Base-by-base conservation (phyloP, 805 yeast species). In the Hyphopichia homilentoma region DNA sequence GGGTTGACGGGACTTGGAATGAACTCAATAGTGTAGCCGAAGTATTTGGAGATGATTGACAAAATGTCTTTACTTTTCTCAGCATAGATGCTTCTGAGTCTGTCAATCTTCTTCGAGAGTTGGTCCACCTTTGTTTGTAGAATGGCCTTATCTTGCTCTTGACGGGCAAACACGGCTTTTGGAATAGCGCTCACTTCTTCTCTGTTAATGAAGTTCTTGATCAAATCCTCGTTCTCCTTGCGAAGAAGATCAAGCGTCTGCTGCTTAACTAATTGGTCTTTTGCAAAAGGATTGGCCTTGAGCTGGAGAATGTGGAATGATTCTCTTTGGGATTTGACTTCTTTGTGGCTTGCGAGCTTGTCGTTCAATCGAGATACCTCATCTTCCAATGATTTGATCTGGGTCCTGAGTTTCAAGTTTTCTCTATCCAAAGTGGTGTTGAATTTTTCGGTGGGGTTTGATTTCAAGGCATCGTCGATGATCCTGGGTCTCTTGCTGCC, bases 21-120 rank as follows among this genome's bases (percentile, higher is more conserved):
- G 41, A 85, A 80, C 48, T 84, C 94, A 16, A 87, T 59, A 29
- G 74, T 71, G 54, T 76, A 86, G 0, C 96, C 96, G 32, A 88
- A 67, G 18, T 82, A 67, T 4, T 79, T 66, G 34, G 79, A 75
- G 0, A 86, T 77, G 1, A 81, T 74, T 20, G 79, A 77, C 22
- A 86, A 62, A 32, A 84, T 80, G 47, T 84, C 89, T 20, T 69
- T 57, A n/a, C 90, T 78, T 50, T 84, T 83, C 31, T 72, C 70
- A 12, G 76, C 58, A 50, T 77, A 86, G 5, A 75, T 70, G 40
- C 79, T 76, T 41, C 65, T 73, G 35, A 77, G 59, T 24, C 94
- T 57, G 7, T 48, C 57, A 21, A 70, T 64, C 33, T 75, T 65
- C 48, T 83, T 84, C 30, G 65, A 64, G 6, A 73, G 49, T 29